These are phyloP conservation scores for Kwoniella sp. DNA, from an alignment of 768 basidiomycete genomes.

Conservation along the genomic window DNA sequence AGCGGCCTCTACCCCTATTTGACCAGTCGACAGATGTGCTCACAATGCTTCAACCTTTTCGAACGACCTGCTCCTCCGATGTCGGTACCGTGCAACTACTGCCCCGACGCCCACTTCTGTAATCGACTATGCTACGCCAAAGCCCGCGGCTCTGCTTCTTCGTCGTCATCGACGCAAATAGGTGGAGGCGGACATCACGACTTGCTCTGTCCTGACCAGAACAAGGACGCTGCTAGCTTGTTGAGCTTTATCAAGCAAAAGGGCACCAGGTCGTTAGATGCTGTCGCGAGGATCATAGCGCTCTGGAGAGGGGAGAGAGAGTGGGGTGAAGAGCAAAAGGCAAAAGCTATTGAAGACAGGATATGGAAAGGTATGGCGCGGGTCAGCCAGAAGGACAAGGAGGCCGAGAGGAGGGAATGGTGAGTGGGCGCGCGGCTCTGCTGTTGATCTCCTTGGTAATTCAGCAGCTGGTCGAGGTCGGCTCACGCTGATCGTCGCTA, in stretches of 20 bases:
- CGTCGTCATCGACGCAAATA: background rate
- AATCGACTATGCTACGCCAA: conserved; percentile 74
- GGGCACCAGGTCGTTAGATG: conserved; percentile 76
- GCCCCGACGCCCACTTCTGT: conserved; percentile 70
- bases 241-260: conserved; percentile 65
- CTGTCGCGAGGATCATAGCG: conserved; percentile 69
- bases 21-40: conserved; percentile 65
- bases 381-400: conserved; percentile 72
- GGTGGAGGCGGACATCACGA: conserved; percentile 61
- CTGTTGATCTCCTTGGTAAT: no score
- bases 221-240: conserved; percentile 68
- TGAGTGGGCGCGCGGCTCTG: conserved; percentile 19
- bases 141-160: conserved; percentile 58
- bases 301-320: conserved; percentile 65
- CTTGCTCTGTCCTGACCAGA: conserved; percentile 73
- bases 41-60: conserved; percentile 69
- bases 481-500: no score
- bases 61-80: conserved; percentile 60
- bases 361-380: conserved; percentile 67
- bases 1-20: conserved; percentile 82
- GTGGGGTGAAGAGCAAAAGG: conserved; percentile 58
- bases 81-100: conserved; percentile 63
- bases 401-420: conserved; percentile 50
- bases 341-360: conserved; percentile 62
- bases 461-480: no score